Evolutionary conservation across 768 basidiomycete genomes (phyloP).

Genomic region (Lactarius hatsudake): DNA sequence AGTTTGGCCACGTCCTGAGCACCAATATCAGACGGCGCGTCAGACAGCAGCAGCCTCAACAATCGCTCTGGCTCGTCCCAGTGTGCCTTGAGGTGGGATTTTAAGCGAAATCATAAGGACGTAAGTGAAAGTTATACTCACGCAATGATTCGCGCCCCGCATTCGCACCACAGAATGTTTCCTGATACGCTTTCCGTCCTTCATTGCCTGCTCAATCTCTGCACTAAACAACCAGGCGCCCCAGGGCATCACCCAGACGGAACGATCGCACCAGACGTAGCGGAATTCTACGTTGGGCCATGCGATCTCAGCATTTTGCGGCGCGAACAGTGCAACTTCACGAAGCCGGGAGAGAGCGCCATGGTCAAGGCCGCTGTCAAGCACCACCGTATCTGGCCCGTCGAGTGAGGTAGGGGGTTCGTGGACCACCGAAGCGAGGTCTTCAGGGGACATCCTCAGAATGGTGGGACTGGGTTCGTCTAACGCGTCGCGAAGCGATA

Average conservation of each 20-base stretch:
- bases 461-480: neutral
- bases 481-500: neutral
- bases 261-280: neutral
- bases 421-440: neutral
- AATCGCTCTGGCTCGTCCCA: neutral
- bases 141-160: neutral
- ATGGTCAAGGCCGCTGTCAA: neutral
- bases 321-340: neutral
- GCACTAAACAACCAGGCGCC: neutral
- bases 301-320: neutral
- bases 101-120: neutral
- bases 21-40: neutral
- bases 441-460: neutral
- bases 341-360: neutral
- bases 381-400: neutral
- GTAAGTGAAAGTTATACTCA: neutral
- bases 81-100: neutral
- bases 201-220: neutral
- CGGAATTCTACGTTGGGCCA: constrained; percentile 4
- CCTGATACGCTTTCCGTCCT: neutral
- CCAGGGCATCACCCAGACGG: neutral
- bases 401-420: neutral
- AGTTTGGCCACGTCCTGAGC: neutral
- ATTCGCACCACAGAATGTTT: neutral
- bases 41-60: neutral